Base-by-base conservation (phyloP, 305 asterid species). In the Fraxinus greggii region DNA sequence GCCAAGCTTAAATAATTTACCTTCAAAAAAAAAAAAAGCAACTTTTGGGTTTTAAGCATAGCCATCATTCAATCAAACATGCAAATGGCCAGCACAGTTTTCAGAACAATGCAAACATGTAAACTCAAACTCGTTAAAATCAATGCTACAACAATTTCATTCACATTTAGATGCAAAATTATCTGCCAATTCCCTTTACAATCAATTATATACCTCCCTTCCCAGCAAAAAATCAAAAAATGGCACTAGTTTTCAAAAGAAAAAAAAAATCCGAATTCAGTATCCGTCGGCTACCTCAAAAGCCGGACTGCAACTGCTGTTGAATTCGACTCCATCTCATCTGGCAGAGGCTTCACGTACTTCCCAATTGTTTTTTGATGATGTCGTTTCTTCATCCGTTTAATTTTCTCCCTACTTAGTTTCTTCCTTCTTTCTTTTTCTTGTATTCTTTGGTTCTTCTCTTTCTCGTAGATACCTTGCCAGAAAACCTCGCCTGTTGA, bases 401-500 rank as follows among this genome's bases (percentile, higher is more conserved):
- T 84, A 56, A 95, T 95, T 82, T 92, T 97, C 31, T 92, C 97
- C 87, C 86, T 95, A 61, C 94, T 92, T 82, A 85, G 90, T 81
- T 92, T 91, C 81, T 87, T 86, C 88, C 86, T 91, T 87, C 76
- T 91, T 83, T 93, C 97, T 80, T 90, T 97, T 85, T 90, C 93
- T 77, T 75, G 87, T 21, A 86, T 86, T 85, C 90, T 92, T 83
- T 80, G 23, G 42, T 81, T 86, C 86, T 84, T 92, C 84, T 97
- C 98, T 81, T 87, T 95, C 70, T 93, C 98, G 13, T 83, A 89
- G 15, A 88, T 80, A 19, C 98, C 98, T 79, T 92, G 94, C 97
- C 98, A 95, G 78, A 91, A 90, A 17, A 97, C 89, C 82, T 97
- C 99, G 0, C 99, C 99, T 0, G 97, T 97, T 48, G 86, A 89